Conservation (phyloP, 768 basidiomycete species). For the Candolleomyces efflorescens region DNA sequence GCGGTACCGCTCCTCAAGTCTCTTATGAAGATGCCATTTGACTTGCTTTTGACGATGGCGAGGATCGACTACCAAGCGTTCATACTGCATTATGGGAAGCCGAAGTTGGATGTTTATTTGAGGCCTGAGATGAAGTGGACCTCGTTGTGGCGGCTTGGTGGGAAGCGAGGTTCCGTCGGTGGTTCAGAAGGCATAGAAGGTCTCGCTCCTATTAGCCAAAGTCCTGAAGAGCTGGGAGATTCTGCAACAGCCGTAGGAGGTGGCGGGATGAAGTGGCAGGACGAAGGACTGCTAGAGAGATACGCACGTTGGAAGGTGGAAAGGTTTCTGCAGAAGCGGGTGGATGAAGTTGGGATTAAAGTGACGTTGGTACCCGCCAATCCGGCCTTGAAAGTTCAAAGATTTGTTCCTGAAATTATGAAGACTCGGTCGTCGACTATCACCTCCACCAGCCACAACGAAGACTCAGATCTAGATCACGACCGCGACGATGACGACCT, state of each 20-base stretch:
- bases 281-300: slow-evolving; percentile 26
- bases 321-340: slow-evolving; percentile 30
- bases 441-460: no score
- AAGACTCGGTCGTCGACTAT: no score
- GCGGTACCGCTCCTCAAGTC: slow-evolving; percentile 31
- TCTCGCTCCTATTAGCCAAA: no score
- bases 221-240: no score
- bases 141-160: slow-evolving; percentile 8
- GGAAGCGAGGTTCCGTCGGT: not conserved
- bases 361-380: slow-evolving; percentile 38
- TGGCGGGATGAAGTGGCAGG: slow-evolving; percentile 34
- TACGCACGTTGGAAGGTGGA: slow-evolving; percentile 29
- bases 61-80: slow-evolving; percentile 63
- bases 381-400: slow-evolving; percentile 10
- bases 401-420: not conserved
- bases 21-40: slow-evolving; percentile 43
- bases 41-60: slow-evolving; percentile 49
- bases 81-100: slow-evolving; percentile 54
- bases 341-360: slow-evolving; percentile 25
- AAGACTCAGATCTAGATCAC: no score
- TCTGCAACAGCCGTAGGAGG: not conserved
- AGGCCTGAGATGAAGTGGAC: slow-evolving; percentile 51
- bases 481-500: not conserved
- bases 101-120: slow-evolving; percentile 47
- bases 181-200: not conserved